A percentile compares a stretch with the other conserved stretches of the same genome.
These are phyloP conservation scores for Candida odintsovae DNA, from an alignment of 805 yeast species.

Conservation along the genomic window DNA sequence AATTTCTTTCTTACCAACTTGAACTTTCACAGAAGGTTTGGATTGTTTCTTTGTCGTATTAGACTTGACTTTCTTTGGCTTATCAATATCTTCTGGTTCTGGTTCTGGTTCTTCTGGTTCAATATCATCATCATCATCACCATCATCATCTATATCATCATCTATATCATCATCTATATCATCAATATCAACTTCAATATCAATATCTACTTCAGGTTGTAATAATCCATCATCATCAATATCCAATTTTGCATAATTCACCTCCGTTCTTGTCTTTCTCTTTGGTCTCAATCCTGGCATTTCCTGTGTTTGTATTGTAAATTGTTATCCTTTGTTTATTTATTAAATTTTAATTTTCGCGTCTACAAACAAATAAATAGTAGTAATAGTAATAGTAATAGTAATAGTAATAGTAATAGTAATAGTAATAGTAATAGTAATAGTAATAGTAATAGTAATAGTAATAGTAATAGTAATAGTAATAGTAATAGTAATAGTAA, in stretches of 20 bases:
- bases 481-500: too few relatives aligned
- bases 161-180: constrained; percentile 9
- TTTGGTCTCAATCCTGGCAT: too few relatives aligned
- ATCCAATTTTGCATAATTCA: neutral
- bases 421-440: too few relatives aligned
- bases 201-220: neutral
- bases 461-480: too few relatives aligned
- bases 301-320: too few relatives aligned
- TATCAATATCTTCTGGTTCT: constrained; percentile 7
- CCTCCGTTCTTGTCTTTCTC: neutral
- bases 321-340: too few relatives aligned
- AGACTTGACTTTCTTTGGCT: constrained; percentile 1
- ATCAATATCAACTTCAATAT: constrained; percentile 6
- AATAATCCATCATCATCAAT: neutral
- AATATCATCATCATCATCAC: constrained; percentile 4
- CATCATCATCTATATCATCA: neutral
- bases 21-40: constrained; percentile 2
- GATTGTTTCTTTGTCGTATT: constrained; percentile 2
- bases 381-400: too few relatives aligned
- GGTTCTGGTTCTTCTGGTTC: constrained; percentile 4
- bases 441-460: too few relatives aligned
- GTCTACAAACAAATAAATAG: too few relatives aligned
- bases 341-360: too few relatives aligned
- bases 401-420: too few relatives aligned
- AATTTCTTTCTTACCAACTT: constrained; percentile 7